These are phyloP conservation scores for Akanthomyces muscarius DNA, from an alignment of 2,329 filamentous ascomycete genomes.

Conservation along the genomic window DNA sequence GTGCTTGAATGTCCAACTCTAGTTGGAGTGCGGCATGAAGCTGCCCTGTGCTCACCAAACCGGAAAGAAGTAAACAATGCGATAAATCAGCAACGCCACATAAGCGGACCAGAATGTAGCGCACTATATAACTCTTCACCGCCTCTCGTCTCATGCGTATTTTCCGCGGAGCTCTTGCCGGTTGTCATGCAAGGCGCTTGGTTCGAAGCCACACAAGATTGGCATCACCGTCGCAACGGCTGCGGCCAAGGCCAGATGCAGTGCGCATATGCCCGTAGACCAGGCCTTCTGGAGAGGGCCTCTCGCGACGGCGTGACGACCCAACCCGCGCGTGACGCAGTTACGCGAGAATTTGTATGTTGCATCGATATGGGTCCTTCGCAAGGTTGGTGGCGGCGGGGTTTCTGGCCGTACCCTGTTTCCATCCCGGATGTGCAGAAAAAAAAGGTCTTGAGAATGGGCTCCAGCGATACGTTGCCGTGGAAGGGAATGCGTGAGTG, in stretches of 20 bases:
- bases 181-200: background rate
- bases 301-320: background rate
- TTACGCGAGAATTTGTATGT: background rate
- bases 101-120: background rate
- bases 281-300: too few relatives aligned
- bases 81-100: background rate
- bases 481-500: background rate
- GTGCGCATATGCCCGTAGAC: too few relatives aligned
- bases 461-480: background rate
- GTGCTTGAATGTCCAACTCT: background rate
- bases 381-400: background rate
- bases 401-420: background rate
- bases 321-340: background rate
- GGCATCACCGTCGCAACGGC: background rate
- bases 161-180: background rate
- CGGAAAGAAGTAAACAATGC: too few relatives aligned
- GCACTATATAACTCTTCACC: background rate
- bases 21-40: background rate
- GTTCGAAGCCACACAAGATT: background rate
- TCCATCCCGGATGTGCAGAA: background rate
- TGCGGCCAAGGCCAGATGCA: background rate
- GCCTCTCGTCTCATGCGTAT: background rate
- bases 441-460: too few relatives aligned
- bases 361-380: background rate
- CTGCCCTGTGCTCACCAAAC: background rate